Base-by-base conservation (phyloP, 208 protist species). In the Tritrichomonas musculus region DNA sequence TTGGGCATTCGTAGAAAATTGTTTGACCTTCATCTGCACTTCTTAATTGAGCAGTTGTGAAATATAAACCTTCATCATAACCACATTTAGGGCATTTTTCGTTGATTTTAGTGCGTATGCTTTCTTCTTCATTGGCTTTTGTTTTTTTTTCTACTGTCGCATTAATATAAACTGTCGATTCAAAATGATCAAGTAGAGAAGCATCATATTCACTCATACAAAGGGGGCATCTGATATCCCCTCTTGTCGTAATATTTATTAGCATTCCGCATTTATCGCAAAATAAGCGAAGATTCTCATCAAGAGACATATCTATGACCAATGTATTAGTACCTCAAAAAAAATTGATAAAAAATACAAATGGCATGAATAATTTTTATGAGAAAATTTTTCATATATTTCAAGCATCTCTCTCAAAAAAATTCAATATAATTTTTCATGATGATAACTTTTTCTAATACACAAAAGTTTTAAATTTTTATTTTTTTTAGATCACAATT, bases 21-120 rank as follows among this genome's bases (percentile, higher is more conserved):
- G 95, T 96, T 92, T 96, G 95, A 65, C 95, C 95, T 95, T 96
- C 95, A 96, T 96, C 95, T 13, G 95, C 95, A 69, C 92, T 95
- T 77, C 95, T 60, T 36, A 96, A 50, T 72, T 96, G 95, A 55
- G 94, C 92, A 25, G 95, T 96, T 60, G 93, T 94, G 82, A 95
- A 96, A n/a, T 69, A 93, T 55, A 95, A 92, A 57, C 77, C 77
- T 94, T 96, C 50, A 93, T 96, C 47, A 92, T 95, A 41, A 14
- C 55, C 30, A 84, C 95, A 96, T 69, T 93, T 65, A 66, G 95
- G 95, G 66, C 95, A 96, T 66, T 27, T 66, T 95, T 96, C 95
- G 5, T 95, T 60, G 9, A 95, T 93, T 13, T 55, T 92, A 30
- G 93, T 69, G 39, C 93, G 72, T 39, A 47, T 47, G 17, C 44